A percentile compares a stretch with the other conserved stretches of the same genome.
phyloP scores from a whole-genome alignment of 2,329 filamentous ascomycete species.

The Cadophora gregata region DNA sequence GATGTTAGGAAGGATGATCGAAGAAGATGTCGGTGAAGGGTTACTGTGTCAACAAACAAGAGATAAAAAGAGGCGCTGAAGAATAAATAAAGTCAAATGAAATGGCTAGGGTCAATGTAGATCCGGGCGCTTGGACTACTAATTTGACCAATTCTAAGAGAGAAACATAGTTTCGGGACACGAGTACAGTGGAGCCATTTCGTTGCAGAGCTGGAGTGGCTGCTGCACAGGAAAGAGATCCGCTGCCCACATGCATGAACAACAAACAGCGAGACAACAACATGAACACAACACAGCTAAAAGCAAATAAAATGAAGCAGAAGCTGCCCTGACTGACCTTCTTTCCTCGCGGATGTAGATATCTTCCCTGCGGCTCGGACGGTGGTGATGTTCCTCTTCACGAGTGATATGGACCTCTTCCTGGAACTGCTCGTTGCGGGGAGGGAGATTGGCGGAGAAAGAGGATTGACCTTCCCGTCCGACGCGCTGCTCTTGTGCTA shows the following conservation, averaged over 20 bases:
- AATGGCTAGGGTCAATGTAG: slow-evolving; percentile 14
- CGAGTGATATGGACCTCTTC: slow-evolving; percentile 85
- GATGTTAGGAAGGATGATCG: slow-evolving; percentile 35
- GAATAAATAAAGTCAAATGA: slow-evolving; percentile 22
- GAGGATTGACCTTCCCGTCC: slow-evolving; percentile 97
- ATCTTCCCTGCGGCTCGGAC: slow-evolving; percentile 66
- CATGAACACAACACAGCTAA: slow-evolving; percentile 22
- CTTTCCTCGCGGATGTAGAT: slow-evolving; percentile 60
- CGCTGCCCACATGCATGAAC: slow-evolving; percentile 18
- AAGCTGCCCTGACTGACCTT: slow-evolving; percentile 52
- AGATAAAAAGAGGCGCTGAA: slow-evolving; percentile 31
- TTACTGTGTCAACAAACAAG: slow-evolving; percentile 49
- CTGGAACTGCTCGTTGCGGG: slow-evolving; percentile 65
- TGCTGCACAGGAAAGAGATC: slow-evolving; percentile 13
- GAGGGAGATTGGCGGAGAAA: slow-evolving; percentile 70
- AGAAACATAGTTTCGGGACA: slow-evolving; percentile 10
- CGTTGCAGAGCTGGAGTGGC: slow-evolving; percentile 21
- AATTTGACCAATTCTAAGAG: slow-evolving; percentile 26
- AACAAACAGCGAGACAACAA: slow-evolving; percentile 11
- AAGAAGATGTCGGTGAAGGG: slow-evolving; percentile 41
- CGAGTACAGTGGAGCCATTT: slow-evolving; percentile 17
- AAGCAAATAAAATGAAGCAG: neutral
- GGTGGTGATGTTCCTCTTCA: slow-evolving; percentile 78
- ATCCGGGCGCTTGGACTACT: slow-evolving; percentile 30
- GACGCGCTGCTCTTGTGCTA: slow-evolving; percentile 73